Evolutionary conservation across 345 rosid genomes (phyloP), one percentile per base, ranked within the genome.

Genomic region (Eutrema heterophyllum): DNA sequence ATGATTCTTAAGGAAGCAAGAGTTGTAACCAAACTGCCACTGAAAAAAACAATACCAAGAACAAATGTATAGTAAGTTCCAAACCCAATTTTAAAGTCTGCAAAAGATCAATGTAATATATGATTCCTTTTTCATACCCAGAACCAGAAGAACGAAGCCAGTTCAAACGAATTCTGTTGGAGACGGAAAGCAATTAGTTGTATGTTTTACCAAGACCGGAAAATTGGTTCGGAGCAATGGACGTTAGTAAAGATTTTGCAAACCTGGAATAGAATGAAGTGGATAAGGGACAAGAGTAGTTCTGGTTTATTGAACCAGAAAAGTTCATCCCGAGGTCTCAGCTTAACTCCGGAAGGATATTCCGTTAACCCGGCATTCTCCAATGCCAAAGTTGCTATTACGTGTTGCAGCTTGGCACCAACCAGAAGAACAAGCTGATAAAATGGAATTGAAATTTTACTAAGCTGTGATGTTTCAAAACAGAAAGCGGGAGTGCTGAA

Each of bases 231-330:
- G 6, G 8, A 0, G 36, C 4, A 7, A 46, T 6, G 0, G 57
- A 48, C 0, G 46, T 5, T 36, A 32, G 24, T 50, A 21, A 32
- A 70, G 36, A 43, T 32, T 51, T 50, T 51, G 36, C 67, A 51
- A 35, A 95, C 99, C 97, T 95, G 99, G 79, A 95, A 95, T 1
- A 92, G 85, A 55, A 92, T 82, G 80, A 95, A 95, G 79, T 95
- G 99, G 75, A 95, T 90, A 67, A 95, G 84, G 32, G 83, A 84
- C 73, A 95, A 70, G 76, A 92, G 79, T 12, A 89, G 82, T 75
- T 92, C 94, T 1, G 97, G 99, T 81, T 90, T 95, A 58, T 88
- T 95, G 65, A 95, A 87, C 99, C 97, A 95, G 83, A 95, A 95
- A 43, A 95, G 97, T 44, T 88, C 99, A 56, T 95, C 97, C 1